Evolutionary conservation across 305 asterid genomes (phyloP).

Genomic region (Fraxinus angustifolia): DNA sequence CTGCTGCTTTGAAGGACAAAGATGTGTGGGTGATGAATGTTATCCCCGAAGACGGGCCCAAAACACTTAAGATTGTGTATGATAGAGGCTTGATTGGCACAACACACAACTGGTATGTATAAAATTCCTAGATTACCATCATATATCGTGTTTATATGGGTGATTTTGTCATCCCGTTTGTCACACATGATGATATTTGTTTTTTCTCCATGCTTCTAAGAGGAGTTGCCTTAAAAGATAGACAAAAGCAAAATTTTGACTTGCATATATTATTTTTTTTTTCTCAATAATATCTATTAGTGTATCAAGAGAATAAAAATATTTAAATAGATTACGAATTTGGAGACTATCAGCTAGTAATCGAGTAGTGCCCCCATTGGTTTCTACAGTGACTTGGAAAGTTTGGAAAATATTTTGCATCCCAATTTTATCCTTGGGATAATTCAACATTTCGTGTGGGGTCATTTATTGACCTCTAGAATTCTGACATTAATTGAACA

Average conservation of each 20-base stretch:
- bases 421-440: neutral
- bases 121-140: neutral
- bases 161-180: neutral
- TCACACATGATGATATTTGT: neutral
- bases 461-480: neutral
- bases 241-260: neutral
- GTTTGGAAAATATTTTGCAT: neutral
- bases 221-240: neutral
- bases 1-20: constrained; percentile 85
- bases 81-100: constrained; percentile 93
- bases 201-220: neutral
- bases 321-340: neutral
- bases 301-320: neutral
- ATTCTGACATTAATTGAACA: neutral
- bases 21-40: constrained; percentile 97
- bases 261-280: neutral
- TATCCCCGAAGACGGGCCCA: constrained; percentile 89
- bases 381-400: neutral
- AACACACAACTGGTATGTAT: constrained; percentile 67
- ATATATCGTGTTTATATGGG: neutral
- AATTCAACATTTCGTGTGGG: neutral
- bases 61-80: constrained; percentile 77
- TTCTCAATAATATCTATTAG: neutral
- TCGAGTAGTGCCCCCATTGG: neutral
- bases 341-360: neutral